Evolutionary conservation across 2,329 filamentous ascomycete species (phyloP).

Genomic region (Ascosphaera aggregata): DNA sequence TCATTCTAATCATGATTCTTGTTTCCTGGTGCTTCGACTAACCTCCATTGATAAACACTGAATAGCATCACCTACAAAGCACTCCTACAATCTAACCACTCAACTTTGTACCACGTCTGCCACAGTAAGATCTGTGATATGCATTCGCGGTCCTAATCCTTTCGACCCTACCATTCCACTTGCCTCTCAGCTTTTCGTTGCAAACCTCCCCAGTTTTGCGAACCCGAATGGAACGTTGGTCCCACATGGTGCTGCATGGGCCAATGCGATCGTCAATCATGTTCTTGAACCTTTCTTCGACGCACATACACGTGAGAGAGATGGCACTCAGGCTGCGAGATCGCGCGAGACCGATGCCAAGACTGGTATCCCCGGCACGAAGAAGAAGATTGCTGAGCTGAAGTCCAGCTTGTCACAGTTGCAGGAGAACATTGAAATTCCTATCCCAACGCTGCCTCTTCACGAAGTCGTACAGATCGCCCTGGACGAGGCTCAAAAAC

Average conservation of each 20-base stretch:
- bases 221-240: slow-evolving; percentile 41
- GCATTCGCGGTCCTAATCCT: slow-evolving; percentile 72
- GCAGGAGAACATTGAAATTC: slow-evolving; percentile 96
- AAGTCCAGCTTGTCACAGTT: slow-evolving; percentile 76
- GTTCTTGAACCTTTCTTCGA: slow-evolving; percentile 93
- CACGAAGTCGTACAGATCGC: slow-evolving; percentile 74
- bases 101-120: slow-evolving; percentile 54
- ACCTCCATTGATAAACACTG: not conserved
- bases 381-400: slow-evolving; percentile 88
- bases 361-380: slow-evolving; percentile 88
- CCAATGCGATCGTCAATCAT: slow-evolving; percentile 77
- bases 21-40: too few species aligned
- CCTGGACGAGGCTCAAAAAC: slow-evolving; percentile 50
- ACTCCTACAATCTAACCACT: slow-evolving; percentile 56
- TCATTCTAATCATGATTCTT: too few species aligned
- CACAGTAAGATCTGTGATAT: slow-evolving; percentile 65
- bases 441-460: slow-evolving; percentile 66
- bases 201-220: slow-evolving; percentile 69
- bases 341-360: slow-evolving; percentile 65
- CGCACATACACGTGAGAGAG: slow-evolving; percentile 70
- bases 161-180: slow-evolving; percentile 68
- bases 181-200: slow-evolving; percentile 72
- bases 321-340: slow-evolving; percentile 39
- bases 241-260: slow-evolving; percentile 48
- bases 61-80: slow-evolving; percentile 19